These are phyloP conservation scores for Guyanaporus albipodus DNA, from an alignment of 768 basidiomycete species.

Conservation along the genomic window DNA sequence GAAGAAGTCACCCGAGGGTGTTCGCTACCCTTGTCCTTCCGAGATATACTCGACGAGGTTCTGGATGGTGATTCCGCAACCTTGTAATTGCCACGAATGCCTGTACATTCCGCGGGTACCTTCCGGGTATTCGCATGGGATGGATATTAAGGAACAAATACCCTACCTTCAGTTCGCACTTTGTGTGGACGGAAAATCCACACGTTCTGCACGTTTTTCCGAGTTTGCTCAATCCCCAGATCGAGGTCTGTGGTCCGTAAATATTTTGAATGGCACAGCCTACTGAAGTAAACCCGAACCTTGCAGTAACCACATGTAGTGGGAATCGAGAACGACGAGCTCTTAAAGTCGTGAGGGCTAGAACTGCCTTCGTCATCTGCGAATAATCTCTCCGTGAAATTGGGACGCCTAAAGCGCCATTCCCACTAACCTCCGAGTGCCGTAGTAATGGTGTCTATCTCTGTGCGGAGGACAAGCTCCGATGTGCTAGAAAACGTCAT, in stretches of 20 bases:
- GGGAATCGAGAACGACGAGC: slow-evolving; percentile 82
- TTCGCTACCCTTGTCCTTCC: slow-evolving; percentile 26
- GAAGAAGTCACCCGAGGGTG: slow-evolving; percentile 6
- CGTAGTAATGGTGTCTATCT: slow-evolving; percentile 54
- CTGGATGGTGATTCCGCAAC: slow-evolving; percentile 27
- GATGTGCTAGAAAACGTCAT: slow-evolving; percentile 51
- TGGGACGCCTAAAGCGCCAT: neutral
- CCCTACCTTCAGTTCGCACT: slow-evolving; percentile 79
- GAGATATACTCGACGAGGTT: slow-evolving; percentile 33
- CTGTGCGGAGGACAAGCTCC: slow-evolving; percentile 55
- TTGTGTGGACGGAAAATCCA: slow-evolving; percentile 74
- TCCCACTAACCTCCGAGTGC: slow-evolving; percentile 58
- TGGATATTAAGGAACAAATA: slow-evolving; percentile 2
- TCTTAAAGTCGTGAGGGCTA: slow-evolving; percentile 76
- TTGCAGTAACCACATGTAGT: slow-evolving; percentile 80
- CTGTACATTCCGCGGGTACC: slow-evolving; percentile 70
- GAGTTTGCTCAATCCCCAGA: slow-evolving; percentile 85
- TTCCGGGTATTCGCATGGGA: slow-evolving; percentile 27
- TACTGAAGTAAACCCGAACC: slow-evolving; percentile 36
- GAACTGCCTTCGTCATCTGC: slow-evolving; percentile 72
- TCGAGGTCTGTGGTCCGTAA: slow-evolving; percentile 53
- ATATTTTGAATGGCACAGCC: neutral
- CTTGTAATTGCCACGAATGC: slow-evolving; percentile 26
- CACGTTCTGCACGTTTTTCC: slow-evolving; percentile 82
- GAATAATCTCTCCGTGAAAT: slow-evolving; percentile 9